phyloP scores from a whole-genome alignment of 2,329 filamentous ascomycete species.

The Cladosporium oxysporum region DNA sequence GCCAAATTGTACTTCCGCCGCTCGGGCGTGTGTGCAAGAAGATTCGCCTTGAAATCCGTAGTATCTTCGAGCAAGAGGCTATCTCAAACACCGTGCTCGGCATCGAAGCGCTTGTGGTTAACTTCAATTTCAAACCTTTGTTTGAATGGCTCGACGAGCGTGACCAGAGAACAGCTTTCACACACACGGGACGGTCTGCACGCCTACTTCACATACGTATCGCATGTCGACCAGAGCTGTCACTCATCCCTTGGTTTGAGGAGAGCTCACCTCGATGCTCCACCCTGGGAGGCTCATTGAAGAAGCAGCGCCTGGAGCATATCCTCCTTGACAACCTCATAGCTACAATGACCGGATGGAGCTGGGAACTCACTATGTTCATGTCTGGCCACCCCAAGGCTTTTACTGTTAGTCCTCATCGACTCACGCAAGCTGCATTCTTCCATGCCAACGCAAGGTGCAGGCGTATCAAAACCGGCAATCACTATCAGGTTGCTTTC shows the following conservation, averaged over 20 bases:
- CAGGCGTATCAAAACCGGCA: neutral
- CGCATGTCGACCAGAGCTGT: neutral
- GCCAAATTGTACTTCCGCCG: neutral
- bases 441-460: neutral
- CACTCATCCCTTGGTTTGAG: neutral
- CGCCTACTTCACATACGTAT: neutral
- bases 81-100: neutral
- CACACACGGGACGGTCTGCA: neutral
- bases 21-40: neutral
- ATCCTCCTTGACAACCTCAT: neutral
- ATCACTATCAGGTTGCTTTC: neutral
- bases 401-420: no score
- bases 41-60: neutral
- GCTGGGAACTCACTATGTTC: neutral
- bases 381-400: no score
- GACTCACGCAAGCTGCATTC: no score
- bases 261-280: neutral
- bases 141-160: neutral
- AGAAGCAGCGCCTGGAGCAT: no score
- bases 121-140: neutral
- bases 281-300: no score
- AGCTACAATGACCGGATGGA: neutral
- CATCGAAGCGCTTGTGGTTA: neutral
- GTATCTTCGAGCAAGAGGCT: neutral
- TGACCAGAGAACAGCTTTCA: neutral